Percentiles rank a stretch among this genome's conserved stretches.
Conservation (phyloP, 768 basidiomycete species). For the Ephemerocybe angulata region DNA sequence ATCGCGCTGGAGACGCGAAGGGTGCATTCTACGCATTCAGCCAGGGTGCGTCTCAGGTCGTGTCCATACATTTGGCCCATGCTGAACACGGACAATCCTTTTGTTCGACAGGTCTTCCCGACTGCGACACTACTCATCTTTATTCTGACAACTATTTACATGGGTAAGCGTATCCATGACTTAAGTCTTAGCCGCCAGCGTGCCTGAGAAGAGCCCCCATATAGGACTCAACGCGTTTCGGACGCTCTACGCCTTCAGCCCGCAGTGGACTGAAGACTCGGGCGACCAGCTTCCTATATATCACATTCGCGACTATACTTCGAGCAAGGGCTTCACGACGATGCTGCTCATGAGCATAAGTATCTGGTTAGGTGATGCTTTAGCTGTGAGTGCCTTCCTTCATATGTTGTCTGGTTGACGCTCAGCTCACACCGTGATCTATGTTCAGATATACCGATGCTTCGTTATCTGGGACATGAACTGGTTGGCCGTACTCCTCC, state of each 20-base stretch:
- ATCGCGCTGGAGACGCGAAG: not conserved
- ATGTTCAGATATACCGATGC: constrained; percentile 4
- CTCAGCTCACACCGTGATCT: not conserved
- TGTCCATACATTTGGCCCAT: not conserved
- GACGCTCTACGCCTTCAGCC: not conserved
- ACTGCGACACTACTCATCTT: not conserved
- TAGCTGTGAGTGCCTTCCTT: not conserved
- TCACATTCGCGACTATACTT: not conserved
- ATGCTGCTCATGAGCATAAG: not conserved
- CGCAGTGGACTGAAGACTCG: not conserved
- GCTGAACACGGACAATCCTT: not conserved
- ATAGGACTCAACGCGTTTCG: constrained; percentile 3
- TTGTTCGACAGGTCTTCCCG: not conserved
- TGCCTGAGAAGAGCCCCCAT: not conserved
- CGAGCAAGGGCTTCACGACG: not conserved
- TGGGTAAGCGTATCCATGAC: not conserved
- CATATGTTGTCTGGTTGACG: not conserved
- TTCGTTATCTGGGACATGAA: constrained; percentile 4
- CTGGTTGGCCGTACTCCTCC: not conserved
- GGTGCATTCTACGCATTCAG: not conserved
- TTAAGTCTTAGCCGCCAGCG: not conserved
- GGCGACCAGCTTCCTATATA: not conserved
- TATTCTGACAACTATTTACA: no score
- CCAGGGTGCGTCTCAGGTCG: not conserved
- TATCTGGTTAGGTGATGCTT: not conserved